Evolutionary conservation across 495 filamentous ascomycete genomes (phyloP).

Genomic region (Penicillium pulvis): DNA sequence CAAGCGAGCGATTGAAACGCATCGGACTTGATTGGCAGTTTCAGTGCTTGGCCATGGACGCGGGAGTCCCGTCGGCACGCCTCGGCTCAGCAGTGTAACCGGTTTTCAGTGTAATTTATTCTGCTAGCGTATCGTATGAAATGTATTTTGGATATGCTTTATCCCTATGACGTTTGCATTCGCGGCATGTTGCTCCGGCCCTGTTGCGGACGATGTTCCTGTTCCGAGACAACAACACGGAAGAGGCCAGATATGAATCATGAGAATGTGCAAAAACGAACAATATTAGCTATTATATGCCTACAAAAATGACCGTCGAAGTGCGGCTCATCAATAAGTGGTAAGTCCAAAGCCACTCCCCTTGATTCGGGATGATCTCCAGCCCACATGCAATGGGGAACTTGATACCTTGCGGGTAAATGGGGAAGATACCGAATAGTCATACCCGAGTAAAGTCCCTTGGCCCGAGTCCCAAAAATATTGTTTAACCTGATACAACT

Average conservation of each 20-base stretch:
- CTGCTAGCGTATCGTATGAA: not conserved
- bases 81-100: constrained; percentile 41
- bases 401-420: constrained; percentile 1
- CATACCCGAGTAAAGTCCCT: constrained; percentile 18
- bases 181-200: constrained; percentile 9
- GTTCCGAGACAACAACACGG: constrained; percentile 3
- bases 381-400: constrained; percentile 5
- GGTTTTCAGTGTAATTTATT: constrained; percentile 2
- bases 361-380: not conserved
- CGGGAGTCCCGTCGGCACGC: constrained; percentile 61
- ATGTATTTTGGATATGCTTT: constrained; percentile 6
- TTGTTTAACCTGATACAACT: not conserved
- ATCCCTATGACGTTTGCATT: constrained; percentile 14
- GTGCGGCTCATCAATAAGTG: not conserved
- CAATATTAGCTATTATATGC: not conserved
- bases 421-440: constrained; percentile 15
- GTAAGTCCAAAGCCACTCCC: not conserved
- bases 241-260: not conserved
- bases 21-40: constrained; percentile 35
- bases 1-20: constrained; percentile 31
- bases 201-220: not conserved
- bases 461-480: constrained; percentile 17
- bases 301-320: not conserved
- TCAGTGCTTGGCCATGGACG: constrained; percentile 13
- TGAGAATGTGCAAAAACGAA: not conserved